Conservation (phyloP, 2,329 filamentous ascomycete genomes). For the Pseudogymnoascus sp. region DNA sequence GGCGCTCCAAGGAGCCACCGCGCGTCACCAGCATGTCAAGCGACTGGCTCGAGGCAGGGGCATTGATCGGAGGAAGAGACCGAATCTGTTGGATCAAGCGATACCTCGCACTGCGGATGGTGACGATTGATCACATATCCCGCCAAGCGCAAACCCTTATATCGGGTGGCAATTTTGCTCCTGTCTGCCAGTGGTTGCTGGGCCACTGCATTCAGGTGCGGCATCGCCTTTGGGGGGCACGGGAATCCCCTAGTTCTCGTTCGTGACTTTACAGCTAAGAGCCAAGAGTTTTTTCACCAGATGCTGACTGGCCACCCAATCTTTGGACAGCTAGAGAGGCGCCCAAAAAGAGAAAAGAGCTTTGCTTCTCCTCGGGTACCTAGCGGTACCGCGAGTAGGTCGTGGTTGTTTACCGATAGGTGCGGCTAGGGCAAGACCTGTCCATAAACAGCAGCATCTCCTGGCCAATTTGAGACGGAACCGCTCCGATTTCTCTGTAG, state of each 20-base stretch:
- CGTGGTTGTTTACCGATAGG: not conserved
- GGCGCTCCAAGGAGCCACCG: not conserved
- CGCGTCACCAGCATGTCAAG: not conserved
- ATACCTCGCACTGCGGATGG: not conserved
- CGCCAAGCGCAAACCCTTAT: not conserved
- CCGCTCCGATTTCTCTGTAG: not conserved
- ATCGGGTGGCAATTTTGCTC: not conserved
- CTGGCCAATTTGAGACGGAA: not conserved
- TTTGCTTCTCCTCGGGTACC: not conserved
- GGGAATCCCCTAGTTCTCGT: not conserved
- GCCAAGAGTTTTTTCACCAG: not conserved
- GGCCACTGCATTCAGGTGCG: not conserved
- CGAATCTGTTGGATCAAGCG: not conserved
- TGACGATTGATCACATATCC: not conserved
- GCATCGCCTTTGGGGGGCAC: not conserved
- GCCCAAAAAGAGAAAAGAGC: not conserved
- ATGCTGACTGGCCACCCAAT: not conserved
- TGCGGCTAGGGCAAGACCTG: slow-evolving; percentile 8
- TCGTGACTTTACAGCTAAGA: not conserved
- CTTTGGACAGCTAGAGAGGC: not conserved
- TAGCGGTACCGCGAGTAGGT: not conserved
- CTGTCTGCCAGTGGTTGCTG: not conserved
- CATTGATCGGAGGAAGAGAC: not conserved
- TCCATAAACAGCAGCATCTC: not conserved
- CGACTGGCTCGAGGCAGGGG: not conserved